These are phyloP conservation scores for Pythium insidiosum DNA, from an alignment of 352 stramenopile genomes.

Conservation along the genomic window DNA sequence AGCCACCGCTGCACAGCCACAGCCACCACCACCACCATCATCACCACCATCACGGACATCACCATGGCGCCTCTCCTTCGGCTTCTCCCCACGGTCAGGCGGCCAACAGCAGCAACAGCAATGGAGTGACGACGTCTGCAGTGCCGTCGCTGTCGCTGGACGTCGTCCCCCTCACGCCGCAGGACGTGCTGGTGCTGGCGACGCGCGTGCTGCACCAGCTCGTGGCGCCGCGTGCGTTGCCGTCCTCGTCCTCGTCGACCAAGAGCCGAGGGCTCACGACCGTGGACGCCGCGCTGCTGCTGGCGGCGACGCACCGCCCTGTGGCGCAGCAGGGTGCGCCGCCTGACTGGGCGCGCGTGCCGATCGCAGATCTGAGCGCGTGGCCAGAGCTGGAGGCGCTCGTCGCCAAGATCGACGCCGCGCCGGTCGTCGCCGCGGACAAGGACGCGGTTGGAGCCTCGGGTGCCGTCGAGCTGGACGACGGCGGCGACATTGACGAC, in stretches of 20 bases:
- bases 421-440: slow-evolving; percentile 12
- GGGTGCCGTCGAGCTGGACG: too few species aligned
- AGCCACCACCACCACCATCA: slow-evolving; percentile 47
- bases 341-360: slow-evolving; percentile 48
- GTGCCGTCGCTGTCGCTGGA: too few species aligned
- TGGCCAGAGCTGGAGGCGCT: slow-evolving; percentile 42
- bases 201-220: slow-evolving; percentile 12
- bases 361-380: slow-evolving; percentile 32
- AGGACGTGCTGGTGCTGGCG: slow-evolving; percentile 35
- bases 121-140: too few species aligned
- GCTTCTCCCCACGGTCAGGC: too few species aligned
- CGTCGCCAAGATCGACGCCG: slow-evolving; percentile 5
- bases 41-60: too few species aligned
- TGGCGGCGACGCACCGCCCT: slow-evolving; percentile 14
- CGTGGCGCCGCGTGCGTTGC: slow-evolving; percentile 13
- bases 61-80: too few species aligned
- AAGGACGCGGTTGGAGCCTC: too few species aligned
- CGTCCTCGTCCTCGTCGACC: not conserved
- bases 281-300: slow-evolving; percentile 3
- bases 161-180: too few species aligned
- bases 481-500: slow-evolving; percentile 33
- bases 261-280: too few species aligned
- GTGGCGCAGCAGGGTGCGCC: slow-evolving; percentile 37
- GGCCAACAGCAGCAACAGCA: too few species aligned
- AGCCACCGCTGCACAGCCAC: too few species aligned